Base-by-base conservation (phyloP, 202 grass and related monocot species). In the Panicum hallii region DNA sequence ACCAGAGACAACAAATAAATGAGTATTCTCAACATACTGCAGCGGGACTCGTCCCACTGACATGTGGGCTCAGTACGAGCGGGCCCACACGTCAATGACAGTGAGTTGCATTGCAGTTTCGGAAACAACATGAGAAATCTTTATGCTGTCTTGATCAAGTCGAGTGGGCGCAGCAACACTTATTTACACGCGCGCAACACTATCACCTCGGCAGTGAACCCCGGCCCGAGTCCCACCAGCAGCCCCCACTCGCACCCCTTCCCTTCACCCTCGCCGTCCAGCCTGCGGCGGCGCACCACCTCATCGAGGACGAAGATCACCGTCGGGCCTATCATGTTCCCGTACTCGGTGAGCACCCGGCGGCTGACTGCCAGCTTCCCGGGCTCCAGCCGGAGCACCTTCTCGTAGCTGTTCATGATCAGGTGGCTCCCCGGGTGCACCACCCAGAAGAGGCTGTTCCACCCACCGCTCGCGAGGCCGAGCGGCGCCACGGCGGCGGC, bases 231-330 rank as follows among this genome's bases (percentile, higher is more conserved):
- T 17, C 82, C 75, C 16, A 85, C 58, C 6, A 89, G 52, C 5
- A 66, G 79, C 0, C 82, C 82, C 82, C 50, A 77, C 63, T 78
- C 55, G 55, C 72, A 56, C 19, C 9, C 22, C 53, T 16, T 14
- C 30, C 1, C 49, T 42, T 9, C 64, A 1, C 7, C 64, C 2
- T 1, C 67, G 1, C 49, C 34, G 5, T 43, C 34, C 11, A 4
- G 16, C 3, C 43, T 44, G 3, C 26, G 57, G 0, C 67, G 65
- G 0, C 83, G 61, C 6, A 63, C 26, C 4, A 85, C 52, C 64
- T 85, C 74, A 1, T 80, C 77, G 0, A 86, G 84, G 11, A 86
- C 84, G 23, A 80, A 86, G 22, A 86, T 54, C n/a, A 74, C 20
- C 2, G 84, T 36, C 0, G 47, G 45, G 6, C 77, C 84, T 3